Base-by-base conservation (phyloP, 75 land plant species). In the Sequoia sempervirens region DNA sequence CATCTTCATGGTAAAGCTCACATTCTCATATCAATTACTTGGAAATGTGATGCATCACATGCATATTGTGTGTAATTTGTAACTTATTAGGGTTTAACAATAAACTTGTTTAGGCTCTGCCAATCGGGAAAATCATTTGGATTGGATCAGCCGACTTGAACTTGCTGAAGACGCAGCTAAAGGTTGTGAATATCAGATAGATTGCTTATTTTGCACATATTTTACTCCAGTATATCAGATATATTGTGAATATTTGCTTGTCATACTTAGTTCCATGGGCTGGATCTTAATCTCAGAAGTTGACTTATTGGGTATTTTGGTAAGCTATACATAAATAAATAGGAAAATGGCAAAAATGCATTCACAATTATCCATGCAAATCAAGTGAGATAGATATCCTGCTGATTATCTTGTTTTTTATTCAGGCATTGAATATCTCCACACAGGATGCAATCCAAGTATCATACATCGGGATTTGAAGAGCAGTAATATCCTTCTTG, bases 91-190 rank as follows among this genome's bases (percentile, higher is more conserved):
- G 53, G 5, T 80, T 26, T 40, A 75, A 56, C 80, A 78, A 50
- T 34, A 34, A 32, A 75, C 30, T 50, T 83, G 38, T 84, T 7
- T 30, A 91, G 93, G 89, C 6, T 88, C 92, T 69, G 81, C 82
- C 34, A 85, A 84, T 83, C 83, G 74, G 32, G 89, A 86, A 43
- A 81, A 83, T 56, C 76, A 85, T 46, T 61, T 94, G 52, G 90
- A 87, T 46, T 95, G 97, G 97, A 81, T 88, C 74, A 86, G 90
- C 84, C 93, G 97, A 28, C 93, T 95, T 6, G 89, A 92, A 82
- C 91, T 95, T 83, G 97, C 94, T 69, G 87, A 93, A 80, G 94
- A 93, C 87, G 87, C 96, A 75, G 97, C 97, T 53, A 93, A 83
- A 91, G 95, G 93, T 93, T 14, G 45, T 66, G 32, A 23, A 12